Evolutionary conservation across 208 protist species (phyloP), one percentile per base, ranked within the genome.

Genomic region (Crithidia fasciculata): DNA sequence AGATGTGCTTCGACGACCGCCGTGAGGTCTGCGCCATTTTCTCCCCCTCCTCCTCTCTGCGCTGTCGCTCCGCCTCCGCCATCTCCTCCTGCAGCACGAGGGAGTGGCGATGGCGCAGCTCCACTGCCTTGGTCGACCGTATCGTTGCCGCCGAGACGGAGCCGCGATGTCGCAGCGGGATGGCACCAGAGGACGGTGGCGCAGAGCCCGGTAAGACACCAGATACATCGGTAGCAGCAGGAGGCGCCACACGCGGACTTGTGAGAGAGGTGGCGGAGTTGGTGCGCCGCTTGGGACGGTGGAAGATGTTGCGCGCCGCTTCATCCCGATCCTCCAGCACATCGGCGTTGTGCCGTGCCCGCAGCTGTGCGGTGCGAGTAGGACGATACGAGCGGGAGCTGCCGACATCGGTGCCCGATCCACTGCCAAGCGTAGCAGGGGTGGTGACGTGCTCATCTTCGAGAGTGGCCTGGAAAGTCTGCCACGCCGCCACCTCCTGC

Each of bases 111-210:
- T 77, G 72, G 2, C 76, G 73, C 8, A 83, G 69, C 13, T 71
- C 54, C 4, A 69, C 63, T 12, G 78, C 78, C 62, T 73, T 83
- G 3, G 72, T 83, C 9, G 67, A 72, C 7, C 72, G 72, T 9
- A 64, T 62, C 39, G 63, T 53, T 40, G 7, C 15, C n/a, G 9
- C 36, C 9, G 39, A 49, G 7, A 52, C 39, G 15, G 52, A 18
- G 36, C 18, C 52, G 36, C 16, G 50, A n/a, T 9, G 54, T 5
- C 56, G 63, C 13, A 40, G 49, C 47, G 72, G 55, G 9, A 54
- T 72, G n/a, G 41, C 28, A 18, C 16, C 13, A 5, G 6, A 13
- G 18, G 19, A 53, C 15, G 8, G 39, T 18, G 16, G 52, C 41
- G 64, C 53, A 5, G 64, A 69, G 49, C 3, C 19, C 40, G 5